Base-by-base conservation (phyloP, 2,329 filamentous ascomycete species). In the Epicoccum nigrum region DNA sequence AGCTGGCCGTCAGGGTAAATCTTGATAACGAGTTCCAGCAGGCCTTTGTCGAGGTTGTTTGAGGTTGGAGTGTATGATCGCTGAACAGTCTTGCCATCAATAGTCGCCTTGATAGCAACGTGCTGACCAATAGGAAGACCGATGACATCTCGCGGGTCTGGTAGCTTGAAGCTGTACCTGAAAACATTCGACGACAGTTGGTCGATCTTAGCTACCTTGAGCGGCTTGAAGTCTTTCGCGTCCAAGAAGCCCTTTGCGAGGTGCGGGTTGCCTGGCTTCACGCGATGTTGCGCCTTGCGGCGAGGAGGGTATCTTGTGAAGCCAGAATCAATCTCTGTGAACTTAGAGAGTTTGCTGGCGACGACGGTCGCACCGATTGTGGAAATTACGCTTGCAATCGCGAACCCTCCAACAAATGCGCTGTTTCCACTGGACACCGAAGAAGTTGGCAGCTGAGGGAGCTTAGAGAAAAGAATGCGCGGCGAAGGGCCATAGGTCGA, bases 1-100 rank as follows among this genome's bases (percentile, higher is more conserved):
- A 83, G 68, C 28, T 73, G 66, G 21, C 82, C 82, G 37, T 80
- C 71, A 0, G 78, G 74, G 57, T 85, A 85, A 31, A 76, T 69
- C 51, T 78, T 79, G 63, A 84, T 74, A 23, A 83, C 70, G 2
- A 84, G 72, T 54, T 82, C 79, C 1, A 84, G 64, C 2, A 68
- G 59, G 23, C 82, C 82, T 1, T 68, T 72, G 59, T 90, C 86
- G 55, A 92, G 84, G 49, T 83, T 85, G 67, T 76, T 76, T 19
- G 73, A 73, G 34, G 74, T 74, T n/a, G 69, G 62, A 1, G 62
- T 65, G 48, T 65, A 65, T 19, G 58, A 62, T 28, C 60, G 54
- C n/a, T 51, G 38, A 8, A 65, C 57, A 6, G 40, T 27, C 35
- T 59, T 75, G 71, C 90, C 91, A 66, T 90, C 87, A 59, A 95